Percentiles rank a stretch among this genome's conserved stretches.
Evolutionary conservation across 352 stramenopile species (phyloP).

Genomic region (Albugo candida): DNA sequence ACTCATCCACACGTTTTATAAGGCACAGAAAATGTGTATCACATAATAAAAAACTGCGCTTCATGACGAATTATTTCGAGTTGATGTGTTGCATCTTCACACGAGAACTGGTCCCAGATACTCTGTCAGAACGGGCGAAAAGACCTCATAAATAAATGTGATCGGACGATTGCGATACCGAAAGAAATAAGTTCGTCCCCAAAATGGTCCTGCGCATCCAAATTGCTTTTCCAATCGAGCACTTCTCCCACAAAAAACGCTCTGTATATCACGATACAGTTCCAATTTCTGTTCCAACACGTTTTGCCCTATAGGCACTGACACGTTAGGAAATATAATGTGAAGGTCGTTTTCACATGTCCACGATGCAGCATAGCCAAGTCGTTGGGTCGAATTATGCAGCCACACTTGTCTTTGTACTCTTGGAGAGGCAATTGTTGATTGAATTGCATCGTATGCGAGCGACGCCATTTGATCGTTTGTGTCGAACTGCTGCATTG

Average conservation of each 20-base stretch:
- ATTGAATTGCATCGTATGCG: constrained; percentile 2
- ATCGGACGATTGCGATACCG: constrained; percentile 57
- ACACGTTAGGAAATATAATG: constrained; percentile 60
- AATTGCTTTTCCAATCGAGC: constrained; percentile 38
- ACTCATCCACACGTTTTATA: too few species aligned
- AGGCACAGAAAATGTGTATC: too few species aligned
- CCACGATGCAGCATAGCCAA: constrained; percentile 72
- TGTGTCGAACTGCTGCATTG: constrained; percentile 15
- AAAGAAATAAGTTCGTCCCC: constrained; percentile 73
- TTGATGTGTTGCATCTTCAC: background rate
- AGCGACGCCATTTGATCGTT: constrained; percentile 29
- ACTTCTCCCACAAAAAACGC: constrained; percentile 46
- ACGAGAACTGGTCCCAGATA: constrained; percentile 59
- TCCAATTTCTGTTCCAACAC: constrained; percentile 68
- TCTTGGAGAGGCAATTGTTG: constrained; percentile 24
- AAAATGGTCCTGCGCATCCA: constrained; percentile 44
- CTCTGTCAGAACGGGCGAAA: constrained; percentile 49
- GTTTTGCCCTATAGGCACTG: constrained; percentile 66
- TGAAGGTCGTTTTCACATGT: constrained; percentile 38
- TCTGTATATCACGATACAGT: constrained; percentile 74
- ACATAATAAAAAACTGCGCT: too few species aligned
- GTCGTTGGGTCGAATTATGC: constrained; percentile 47
- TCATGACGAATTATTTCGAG: too few species aligned
- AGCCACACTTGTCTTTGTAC: constrained; percentile 62
- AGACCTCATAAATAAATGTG: constrained; percentile 80